Percentiles rank a stretch among this genome's conserved stretches.
Evolutionary conservation across 2,329 filamentous ascomycete genomes (phyloP).

Genomic region (Alternaria brassicae): DNA sequence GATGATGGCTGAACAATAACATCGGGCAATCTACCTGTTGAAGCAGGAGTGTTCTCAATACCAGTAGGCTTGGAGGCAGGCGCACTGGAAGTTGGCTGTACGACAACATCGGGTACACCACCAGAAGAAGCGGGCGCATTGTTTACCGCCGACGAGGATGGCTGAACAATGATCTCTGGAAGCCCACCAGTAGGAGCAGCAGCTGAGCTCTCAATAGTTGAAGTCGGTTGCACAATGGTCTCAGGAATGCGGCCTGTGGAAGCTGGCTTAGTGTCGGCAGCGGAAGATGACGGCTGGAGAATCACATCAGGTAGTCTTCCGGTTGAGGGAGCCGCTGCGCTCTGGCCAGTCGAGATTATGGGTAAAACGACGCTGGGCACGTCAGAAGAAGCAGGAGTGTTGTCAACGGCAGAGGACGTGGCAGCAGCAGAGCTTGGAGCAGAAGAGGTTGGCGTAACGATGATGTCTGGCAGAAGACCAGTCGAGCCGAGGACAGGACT

Average conservation of each 20-base stretch:
- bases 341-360: background rate
- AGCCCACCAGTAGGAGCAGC: constrained; percentile 3
- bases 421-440: background rate
- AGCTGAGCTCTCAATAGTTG: background rate
- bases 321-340: constrained; percentile 1
- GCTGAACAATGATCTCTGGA: constrained; percentile 7
- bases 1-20: constrained; percentile 14
- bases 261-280: constrained; percentile 11
- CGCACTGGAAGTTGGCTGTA: background rate
- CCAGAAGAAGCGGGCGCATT: background rate
- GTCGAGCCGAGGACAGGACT: constrained; percentile 9
- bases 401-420: background rate
- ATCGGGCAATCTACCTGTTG: constrained; percentile 8
- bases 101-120: background rate
- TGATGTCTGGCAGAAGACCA: constrained; percentile 14
- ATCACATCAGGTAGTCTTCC: constrained; percentile 9
- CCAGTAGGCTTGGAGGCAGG: background rate
- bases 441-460: constrained; percentile 11
- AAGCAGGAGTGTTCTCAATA: background rate
- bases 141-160: constrained; percentile 6
- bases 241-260: constrained; percentile 35
- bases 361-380: constrained; percentile 1
- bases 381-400: background rate
- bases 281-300: constrained; percentile 12
- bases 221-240: constrained; percentile 22